Base-by-base conservation (phyloP, 2,329 filamentous ascomycete genomes). In the Polychaeton citri region DNA sequence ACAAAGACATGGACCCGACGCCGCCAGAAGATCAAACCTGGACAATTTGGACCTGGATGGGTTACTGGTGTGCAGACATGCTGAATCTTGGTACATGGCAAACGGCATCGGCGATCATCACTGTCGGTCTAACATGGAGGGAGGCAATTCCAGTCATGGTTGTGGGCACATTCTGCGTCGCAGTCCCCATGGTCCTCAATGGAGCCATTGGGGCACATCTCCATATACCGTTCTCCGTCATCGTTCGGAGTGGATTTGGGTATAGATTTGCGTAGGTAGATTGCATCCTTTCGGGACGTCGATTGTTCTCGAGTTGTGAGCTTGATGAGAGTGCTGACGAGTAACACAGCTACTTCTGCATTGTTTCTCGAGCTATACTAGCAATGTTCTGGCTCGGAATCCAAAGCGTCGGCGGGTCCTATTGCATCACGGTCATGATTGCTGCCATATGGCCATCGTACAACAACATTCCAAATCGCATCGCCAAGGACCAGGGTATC, bases 181-280 rank as follows among this genome's bases (percentile, higher is more conserved):
- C 66, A 24, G 61, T 72, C 30, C 71, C 79, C 16, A 77, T 76
- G 32, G 70, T 72, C 12, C 60, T 69, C 8, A 76, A 73, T 44
- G 72, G 40, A n/a, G 65, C 69, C 10, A 63, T 74, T 32, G 63
- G 59, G 17, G 55, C 58, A 7, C 56, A 57, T 44, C 63, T 71
- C 42, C 65, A 72, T 46, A 59, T 63, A 3, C 66, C 68, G 17
- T 34, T 43, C 21, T 33, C 39, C n/a, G 43, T 45, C n/a, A 35
- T 38, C 28, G 33, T 38, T 13, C 41, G 43, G n/a, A 35, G 32
- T 18, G 35, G 35, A 15, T 49, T 48, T 21, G 46, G 46, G 1
- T 48, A 43, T 33, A 45, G 41, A 36, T 42, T 44, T 28, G 24
- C 24, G 24, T 28, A 28, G 15, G 24, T 28, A 10, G 12, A 28